A percentile compares a stretch with the other conserved stretches of the same genome.
phyloP scores from a whole-genome alignment of 2,329 filamentous ascomycete genomes.

The Helicocarpus griseus region DNA sequence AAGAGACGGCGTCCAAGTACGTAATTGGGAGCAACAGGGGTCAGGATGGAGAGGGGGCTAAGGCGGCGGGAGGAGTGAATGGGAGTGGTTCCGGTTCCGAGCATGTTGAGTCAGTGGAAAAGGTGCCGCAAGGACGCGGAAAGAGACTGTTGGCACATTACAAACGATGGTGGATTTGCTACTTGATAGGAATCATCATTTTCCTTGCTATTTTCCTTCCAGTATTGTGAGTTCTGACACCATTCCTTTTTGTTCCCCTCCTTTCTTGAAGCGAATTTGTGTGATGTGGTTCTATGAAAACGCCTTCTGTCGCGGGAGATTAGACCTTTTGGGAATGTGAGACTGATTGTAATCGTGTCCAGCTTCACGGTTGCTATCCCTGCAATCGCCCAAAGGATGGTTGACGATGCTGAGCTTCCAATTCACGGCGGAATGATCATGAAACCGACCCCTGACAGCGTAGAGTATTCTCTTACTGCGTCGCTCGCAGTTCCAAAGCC shows the following conservation, averaged over 20 bases:
- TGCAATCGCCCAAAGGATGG: conserved; percentile 17
- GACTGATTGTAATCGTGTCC: neutral
- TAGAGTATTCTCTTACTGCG: conserved; percentile 16
- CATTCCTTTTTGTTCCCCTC: neutral
- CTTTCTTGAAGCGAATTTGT: neutral
- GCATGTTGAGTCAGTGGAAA: neutral
- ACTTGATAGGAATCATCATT: conserved; percentile 7
- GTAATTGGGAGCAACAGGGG: neutral
- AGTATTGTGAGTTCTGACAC: conserved; percentile 15
- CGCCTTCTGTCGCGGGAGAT: neutral
- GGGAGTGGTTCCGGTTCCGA: neutral
- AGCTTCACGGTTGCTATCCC: conserved; percentile 18
- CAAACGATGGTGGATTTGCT: neutral
- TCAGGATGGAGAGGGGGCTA: neutral
- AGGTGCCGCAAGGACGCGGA: neutral
- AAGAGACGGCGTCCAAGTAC: neutral
- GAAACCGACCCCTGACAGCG: conserved; percentile 3
- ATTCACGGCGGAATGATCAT: conserved; percentile 16
- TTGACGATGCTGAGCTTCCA: conserved; percentile 16
- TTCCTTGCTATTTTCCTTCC: conserved; percentile 19
- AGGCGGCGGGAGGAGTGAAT: neutral
- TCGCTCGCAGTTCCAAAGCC: conserved; percentile 13
- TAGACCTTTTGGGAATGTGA: neutral
- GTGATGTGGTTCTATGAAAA: neutral
- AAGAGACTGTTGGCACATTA: neutral